phyloP scores from a whole-genome alignment of 2,329 filamentous ascomycete genomes.

The Monilinia vaccinii-corymbosi region DNA sequence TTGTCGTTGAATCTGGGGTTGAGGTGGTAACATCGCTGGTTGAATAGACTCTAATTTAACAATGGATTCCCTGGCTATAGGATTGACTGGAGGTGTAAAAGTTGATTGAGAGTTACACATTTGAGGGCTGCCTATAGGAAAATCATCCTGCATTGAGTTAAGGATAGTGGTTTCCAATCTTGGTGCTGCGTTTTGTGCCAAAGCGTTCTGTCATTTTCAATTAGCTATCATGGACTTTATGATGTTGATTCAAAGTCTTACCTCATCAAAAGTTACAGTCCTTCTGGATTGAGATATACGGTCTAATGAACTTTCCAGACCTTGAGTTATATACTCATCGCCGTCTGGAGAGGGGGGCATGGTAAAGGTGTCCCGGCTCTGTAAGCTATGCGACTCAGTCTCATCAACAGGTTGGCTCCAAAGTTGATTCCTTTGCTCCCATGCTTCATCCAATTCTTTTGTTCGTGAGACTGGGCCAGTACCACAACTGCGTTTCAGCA shows the following conservation, averaged over 20 bases:
- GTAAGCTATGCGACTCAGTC: not conserved
- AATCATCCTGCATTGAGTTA: not conserved
- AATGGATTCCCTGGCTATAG: not conserved
- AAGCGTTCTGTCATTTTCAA: not conserved
- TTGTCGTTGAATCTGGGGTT: not conserved
- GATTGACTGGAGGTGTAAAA: not conserved
- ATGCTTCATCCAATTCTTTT: not conserved
- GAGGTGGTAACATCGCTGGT: not conserved
- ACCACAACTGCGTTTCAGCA: not conserved
- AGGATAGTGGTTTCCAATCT: not conserved
- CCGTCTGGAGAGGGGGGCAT: not conserved
- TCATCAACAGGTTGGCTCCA: not conserved
- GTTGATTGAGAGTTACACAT: not conserved
- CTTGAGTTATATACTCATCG: not conserved
- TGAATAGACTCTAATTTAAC: not conserved
- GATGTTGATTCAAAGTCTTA: not conserved
- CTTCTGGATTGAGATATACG: not conserved
- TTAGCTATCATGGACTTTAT: not conserved
- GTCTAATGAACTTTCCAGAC: not conserved
- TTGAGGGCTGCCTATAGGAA: not conserved
- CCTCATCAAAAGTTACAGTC: not conserved
- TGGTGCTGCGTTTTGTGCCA: not conserved
- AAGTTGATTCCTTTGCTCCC: not conserved
- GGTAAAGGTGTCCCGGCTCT: not conserved
- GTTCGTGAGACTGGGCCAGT: not conserved